Evolutionary conservation across 495 filamentous ascomycete species (phyloP).

Genomic region (Cryomyces antarcticus): DNA sequence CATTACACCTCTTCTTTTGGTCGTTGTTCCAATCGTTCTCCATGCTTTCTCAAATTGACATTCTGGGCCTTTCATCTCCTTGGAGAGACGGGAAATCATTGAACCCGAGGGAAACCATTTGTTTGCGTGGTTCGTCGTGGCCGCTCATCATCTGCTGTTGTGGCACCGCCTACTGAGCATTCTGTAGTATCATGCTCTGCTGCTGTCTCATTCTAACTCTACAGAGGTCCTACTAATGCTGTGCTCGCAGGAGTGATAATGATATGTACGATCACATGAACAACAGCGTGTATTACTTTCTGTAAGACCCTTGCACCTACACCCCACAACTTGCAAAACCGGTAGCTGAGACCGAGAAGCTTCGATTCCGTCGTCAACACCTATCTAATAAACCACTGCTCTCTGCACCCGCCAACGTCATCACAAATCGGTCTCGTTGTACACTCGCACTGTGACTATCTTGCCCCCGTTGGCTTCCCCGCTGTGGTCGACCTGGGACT

Average conservation of each 20-base stretch:
- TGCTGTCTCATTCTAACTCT: too few relatives aligned
- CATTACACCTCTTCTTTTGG: too few relatives aligned
- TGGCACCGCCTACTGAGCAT: not conserved
- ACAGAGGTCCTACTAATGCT: too few relatives aligned
- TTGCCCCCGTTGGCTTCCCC: conserved; percentile 66
- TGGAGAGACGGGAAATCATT: not conserved
- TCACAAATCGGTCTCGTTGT: conserved; percentile 66
- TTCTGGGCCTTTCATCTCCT: not conserved
- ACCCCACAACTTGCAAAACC: not conserved
- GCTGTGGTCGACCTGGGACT: conserved; percentile 63
- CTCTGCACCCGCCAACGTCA: conserved; percentile 46
- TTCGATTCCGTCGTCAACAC: conserved; percentile 80
- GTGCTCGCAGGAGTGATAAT: conserved; percentile 53
- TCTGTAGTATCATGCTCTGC: not conserved
- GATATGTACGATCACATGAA: conserved; percentile 87
- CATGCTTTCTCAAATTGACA: not conserved
- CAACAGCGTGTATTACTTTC: conserved; percentile 63
- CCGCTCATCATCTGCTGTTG: not conserved
- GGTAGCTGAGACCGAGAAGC: conserved; percentile 9
- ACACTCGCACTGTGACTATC: conserved; percentile 65
- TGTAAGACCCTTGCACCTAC: conserved; percentile 22
- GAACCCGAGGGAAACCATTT: too few relatives aligned
- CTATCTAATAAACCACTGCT: conserved; percentile 67
- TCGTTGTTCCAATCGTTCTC: not conserved
- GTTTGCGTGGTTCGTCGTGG: too few relatives aligned